Conservation (phyloP, 805 yeast genomes). For the Wickerhamomyces bovis region DNA sequence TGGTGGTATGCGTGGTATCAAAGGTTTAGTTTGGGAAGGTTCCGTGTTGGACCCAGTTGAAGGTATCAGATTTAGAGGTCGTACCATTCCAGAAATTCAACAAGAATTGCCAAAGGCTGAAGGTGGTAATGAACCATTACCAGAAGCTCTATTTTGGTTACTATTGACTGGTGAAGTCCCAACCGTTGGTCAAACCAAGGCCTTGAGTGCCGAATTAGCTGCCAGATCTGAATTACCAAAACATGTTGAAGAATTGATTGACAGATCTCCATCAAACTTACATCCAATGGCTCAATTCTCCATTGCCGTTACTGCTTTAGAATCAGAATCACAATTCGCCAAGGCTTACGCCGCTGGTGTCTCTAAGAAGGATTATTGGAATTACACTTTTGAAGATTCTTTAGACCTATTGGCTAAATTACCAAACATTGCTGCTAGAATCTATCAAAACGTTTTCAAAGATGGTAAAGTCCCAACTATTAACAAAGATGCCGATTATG, state of each 20-base stretch:
- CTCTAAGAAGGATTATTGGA: slow-evolving; percentile 79
- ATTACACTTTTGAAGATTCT: slow-evolving; percentile 75
- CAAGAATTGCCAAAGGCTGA: slow-evolving; percentile 69
- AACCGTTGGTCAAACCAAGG: slow-evolving; percentile 61
- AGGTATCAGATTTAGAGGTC: slow-evolving; percentile 83
- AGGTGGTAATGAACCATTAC: slow-evolving; percentile 59
- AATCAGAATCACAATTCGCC: slow-evolving; percentile 76
- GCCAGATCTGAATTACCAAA: slow-evolving; percentile 73
- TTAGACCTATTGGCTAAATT: slow-evolving; percentile 75
- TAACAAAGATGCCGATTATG: slow-evolving; percentile 55
- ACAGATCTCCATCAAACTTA: slow-evolving; percentile 65
- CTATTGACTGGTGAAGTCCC: slow-evolving; percentile 81
- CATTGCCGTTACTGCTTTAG: slow-evolving; percentile 75
- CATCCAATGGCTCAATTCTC: slow-evolving; percentile 92
- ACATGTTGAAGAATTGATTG: slow-evolving; percentile 67
- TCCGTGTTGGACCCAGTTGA: slow-evolving; percentile 79
- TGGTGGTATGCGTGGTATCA: slow-evolving; percentile 90
- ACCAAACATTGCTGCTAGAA: slow-evolving; percentile 75
- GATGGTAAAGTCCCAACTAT: slow-evolving; percentile 62
- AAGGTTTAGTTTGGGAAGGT: slow-evolving; percentile 85
- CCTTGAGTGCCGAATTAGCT: slow-evolving; percentile 70
- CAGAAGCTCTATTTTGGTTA: slow-evolving; percentile 81
- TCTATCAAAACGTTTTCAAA: slow-evolving; percentile 79
- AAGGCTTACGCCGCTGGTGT: slow-evolving; percentile 84
- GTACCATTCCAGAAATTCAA: slow-evolving; percentile 75